Conservation (phyloP, 768 basidiomycete genomes). For the Xerocomus brunneocitrinus region DNA sequence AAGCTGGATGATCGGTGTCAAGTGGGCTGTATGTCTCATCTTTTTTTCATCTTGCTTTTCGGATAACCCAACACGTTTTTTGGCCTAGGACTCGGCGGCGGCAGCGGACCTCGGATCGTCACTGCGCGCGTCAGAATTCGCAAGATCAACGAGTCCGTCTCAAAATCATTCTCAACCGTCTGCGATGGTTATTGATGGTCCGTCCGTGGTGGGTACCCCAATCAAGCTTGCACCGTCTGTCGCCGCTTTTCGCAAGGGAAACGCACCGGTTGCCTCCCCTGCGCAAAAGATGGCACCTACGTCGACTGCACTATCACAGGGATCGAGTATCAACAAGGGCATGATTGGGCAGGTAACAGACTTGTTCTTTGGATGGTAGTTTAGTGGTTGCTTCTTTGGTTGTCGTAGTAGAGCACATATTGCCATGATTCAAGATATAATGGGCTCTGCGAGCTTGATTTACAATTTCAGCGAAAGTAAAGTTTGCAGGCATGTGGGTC, state of each 20-base stretch:
- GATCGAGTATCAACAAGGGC: slow-evolving; percentile 46
- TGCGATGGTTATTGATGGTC: slow-evolving; percentile 47
- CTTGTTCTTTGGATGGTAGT: slow-evolving; percentile 78
- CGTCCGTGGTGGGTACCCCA: slow-evolving; percentile 59
- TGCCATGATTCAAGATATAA: neutral
- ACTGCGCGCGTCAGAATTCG: slow-evolving; percentile 19
- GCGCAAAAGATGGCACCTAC: slow-evolving; percentile 21
- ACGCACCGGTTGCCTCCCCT: slow-evolving; percentile 17
- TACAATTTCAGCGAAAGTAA: neutral
- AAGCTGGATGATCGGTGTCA: slow-evolving; percentile 80
- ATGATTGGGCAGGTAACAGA: slow-evolving; percentile 73
- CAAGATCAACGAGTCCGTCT: slow-evolving; percentile 1
- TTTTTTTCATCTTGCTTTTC: neutral
- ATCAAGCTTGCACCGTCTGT: slow-evolving; percentile 68
- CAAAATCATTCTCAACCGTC: slow-evolving; percentile 28
- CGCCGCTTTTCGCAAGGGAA: slow-evolving; percentile 62
- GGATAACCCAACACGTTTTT: neutral
- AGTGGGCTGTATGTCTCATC: slow-evolving; percentile 67
- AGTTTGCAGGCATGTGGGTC: no score
- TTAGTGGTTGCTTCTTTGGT: neutral
- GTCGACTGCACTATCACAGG: slow-evolving; percentile 12
- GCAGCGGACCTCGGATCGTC: slow-evolving; percentile 48
- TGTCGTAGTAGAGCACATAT: neutral
- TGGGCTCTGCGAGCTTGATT: neutral
- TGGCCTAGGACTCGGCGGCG: slow-evolving; percentile 49